phyloP scores from a whole-genome alignment of 1,284 basidiomycete genomes.

The Caloboletus inedulis region DNA sequence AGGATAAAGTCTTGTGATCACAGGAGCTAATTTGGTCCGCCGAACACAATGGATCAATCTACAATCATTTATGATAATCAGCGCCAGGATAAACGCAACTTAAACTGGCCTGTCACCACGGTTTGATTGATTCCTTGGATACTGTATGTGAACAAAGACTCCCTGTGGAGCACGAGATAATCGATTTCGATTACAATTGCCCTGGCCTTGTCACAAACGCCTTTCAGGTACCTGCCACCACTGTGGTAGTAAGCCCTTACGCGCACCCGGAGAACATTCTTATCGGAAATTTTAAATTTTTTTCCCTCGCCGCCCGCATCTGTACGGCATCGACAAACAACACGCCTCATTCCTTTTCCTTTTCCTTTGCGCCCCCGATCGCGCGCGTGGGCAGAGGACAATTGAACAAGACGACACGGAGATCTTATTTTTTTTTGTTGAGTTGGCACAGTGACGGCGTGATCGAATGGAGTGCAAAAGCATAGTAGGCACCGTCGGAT shows the following conservation, averaged over 20 bases:
- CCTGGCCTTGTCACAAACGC: slow-evolving; percentile 2
- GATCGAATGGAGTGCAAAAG: neutral
- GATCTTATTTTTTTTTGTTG: neutral
- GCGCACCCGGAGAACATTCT: slow-evolving; percentile 7
- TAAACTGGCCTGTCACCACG: neutral
- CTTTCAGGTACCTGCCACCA: slow-evolving; percentile 9
- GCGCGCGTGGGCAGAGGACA: neutral
- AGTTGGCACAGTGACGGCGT: neutral
- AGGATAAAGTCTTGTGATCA: neutral
- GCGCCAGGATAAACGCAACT: neutral
- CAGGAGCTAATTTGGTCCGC: neutral
- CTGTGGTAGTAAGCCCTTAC: slow-evolving; percentile 15
- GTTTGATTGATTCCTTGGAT: neutral
- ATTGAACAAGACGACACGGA: slow-evolving; percentile 6
- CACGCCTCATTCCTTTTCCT: neutral
- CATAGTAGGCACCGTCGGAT: neutral
- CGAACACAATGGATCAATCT: neutral
- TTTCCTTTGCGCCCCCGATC: neutral
- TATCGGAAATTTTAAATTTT: neutral
- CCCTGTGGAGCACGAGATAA: neutral
- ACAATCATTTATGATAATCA: neutral
- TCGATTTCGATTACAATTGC: no score
- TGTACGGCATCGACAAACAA: neutral
- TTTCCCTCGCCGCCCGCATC: slow-evolving; percentile 14
- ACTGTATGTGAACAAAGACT: neutral